Evolutionary conservation across 2,329 filamentous ascomycete genomes (phyloP).

Genomic region (Sporothrix dimorphospora): DNA sequence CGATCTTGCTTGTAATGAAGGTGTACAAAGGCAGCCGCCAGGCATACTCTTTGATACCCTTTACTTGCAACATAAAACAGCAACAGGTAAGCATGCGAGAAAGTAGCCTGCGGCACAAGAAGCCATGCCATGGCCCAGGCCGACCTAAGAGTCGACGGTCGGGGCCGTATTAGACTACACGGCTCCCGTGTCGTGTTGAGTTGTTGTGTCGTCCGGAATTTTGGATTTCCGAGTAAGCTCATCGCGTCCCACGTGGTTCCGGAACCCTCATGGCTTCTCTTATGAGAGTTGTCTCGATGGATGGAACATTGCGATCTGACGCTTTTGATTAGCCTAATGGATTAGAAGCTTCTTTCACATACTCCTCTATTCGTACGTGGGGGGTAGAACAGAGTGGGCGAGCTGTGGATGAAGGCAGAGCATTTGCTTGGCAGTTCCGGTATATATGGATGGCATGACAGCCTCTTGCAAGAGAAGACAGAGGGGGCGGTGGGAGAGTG

Average conservation of each 20-base stretch:
- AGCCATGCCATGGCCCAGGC: background rate
- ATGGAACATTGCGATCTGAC: slow-evolving; percentile 14
- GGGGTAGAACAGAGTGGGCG: background rate
- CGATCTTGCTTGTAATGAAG: background rate
- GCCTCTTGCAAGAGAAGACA: background rate
- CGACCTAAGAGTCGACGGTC: background rate
- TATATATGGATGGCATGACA: background rate
- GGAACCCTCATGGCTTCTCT: background rate
- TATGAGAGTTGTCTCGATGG: background rate
- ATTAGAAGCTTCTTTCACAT: slow-evolving; percentile 2
- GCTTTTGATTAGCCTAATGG: slow-evolving; percentile 19
- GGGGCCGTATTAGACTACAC: background rate
- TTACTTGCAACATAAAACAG: background rate
- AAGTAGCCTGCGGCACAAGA: background rate
- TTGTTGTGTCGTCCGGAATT: background rate
- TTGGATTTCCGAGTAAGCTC: background rate
- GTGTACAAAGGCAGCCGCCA: background rate
- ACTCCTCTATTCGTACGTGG: background rate
- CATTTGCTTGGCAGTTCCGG: background rate
- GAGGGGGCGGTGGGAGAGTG: background rate
- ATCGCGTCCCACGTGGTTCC: background rate
- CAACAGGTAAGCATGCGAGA: background rate
- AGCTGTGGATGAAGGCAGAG: background rate
- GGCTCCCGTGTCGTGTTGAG: background rate
- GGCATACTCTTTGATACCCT: background rate